These are phyloP conservation scores for Glaciozyma martinii DNA, from an alignment of 768 basidiomycete species.

Conservation along the genomic window DNA sequence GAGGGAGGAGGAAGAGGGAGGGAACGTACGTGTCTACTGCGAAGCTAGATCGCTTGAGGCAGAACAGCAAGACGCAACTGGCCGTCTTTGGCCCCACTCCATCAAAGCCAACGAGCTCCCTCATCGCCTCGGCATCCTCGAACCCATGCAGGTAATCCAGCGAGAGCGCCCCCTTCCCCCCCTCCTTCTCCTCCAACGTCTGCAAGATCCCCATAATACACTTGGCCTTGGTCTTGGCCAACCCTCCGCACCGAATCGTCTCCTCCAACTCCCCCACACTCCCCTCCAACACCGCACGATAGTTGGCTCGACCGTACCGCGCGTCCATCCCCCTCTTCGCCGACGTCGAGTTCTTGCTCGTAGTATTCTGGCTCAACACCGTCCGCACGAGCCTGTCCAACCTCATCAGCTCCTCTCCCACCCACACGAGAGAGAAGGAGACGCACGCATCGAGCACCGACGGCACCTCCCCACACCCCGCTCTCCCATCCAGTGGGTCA, in stretches of 20 bases:
- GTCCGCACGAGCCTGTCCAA: background rate
- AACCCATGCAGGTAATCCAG: conserved; percentile 27
- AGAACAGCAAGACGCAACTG: conserved; percentile 33
- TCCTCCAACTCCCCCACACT: conserved; percentile 22
- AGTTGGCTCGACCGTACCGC: conserved; percentile 26
- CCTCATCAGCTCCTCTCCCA: conserved; percentile 2
- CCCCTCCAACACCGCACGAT: conserved; percentile 28
- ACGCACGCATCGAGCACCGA: conserved; percentile 33
- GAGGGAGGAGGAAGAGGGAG: background rate
- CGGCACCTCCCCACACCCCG: conserved; percentile 32
- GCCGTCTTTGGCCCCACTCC: conserved; percentile 32
- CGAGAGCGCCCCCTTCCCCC: conserved; percentile 14
- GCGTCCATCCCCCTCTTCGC: conserved; percentile 26
- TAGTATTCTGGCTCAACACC: conserved; percentile 1
- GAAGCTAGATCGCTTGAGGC: conserved; percentile 32
- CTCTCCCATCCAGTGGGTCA: conserved; percentile 19
- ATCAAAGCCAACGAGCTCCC: conserved; percentile 30
- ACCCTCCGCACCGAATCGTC: conserved; percentile 30
- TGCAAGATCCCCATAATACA: conserved; percentile 28
- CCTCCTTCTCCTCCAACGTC: conserved; percentile 16
- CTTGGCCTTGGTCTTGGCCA: conserved; percentile 33
- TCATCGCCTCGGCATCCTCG: conserved; percentile 31
- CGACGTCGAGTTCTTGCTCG: conserved; percentile 15
- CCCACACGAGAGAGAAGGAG: background rate
- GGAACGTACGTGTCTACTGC: conserved; percentile 35